Conservation (phyloP, 73 alveolate species). For the Tetrahymena thermophila region DNA sequence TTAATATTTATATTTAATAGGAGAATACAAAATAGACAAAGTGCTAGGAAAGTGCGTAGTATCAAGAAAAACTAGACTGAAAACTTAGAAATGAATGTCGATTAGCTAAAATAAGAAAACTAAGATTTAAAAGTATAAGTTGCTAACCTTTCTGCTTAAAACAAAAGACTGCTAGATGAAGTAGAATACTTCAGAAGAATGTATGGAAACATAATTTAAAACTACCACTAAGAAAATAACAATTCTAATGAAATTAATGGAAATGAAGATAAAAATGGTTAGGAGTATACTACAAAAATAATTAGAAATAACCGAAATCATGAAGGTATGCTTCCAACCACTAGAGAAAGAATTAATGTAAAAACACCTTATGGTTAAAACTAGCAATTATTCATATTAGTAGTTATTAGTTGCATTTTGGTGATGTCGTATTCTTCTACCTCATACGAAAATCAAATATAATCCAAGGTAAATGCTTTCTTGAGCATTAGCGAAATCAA, state of each 20-base stretch:
- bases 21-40: background rate
- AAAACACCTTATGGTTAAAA: background rate
- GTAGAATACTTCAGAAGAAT: background rate
- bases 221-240: background rate
- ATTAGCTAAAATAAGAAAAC: background rate
- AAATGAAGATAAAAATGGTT: background rate
- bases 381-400: background rate
- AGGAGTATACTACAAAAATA: background rate
- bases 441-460: background rate
- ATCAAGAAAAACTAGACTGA: background rate
- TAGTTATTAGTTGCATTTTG: background rate
- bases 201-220: background rate
- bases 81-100: background rate
- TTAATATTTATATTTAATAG: background rate
- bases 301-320: background rate
- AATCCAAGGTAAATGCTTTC: background rate
- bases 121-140: background rate
- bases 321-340: background rate
- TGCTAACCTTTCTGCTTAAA: background rate
- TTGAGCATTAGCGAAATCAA: background rate
- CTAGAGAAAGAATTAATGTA: background rate
- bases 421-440: background rate
- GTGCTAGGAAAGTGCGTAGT: background rate
- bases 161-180: background rate
- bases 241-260: background rate